Conservation (phyloP, 306 rosid species). For the Lathyrus aphaca region DNA sequence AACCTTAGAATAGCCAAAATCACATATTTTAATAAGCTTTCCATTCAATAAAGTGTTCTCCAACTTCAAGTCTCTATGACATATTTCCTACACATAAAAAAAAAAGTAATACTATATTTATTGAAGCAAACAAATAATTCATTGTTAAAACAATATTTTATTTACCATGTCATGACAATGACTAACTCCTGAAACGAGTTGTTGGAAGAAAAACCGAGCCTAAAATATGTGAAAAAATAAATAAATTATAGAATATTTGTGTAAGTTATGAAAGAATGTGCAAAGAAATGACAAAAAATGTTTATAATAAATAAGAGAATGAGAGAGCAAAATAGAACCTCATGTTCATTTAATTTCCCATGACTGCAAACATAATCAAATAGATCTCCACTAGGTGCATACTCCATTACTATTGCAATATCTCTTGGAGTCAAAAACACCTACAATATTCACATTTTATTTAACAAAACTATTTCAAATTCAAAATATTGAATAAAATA, state of each 20-base stretch:
- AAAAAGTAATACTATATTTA: constrained; percentile 17
- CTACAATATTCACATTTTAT: constrained; percentile 49
- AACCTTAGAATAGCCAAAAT: constrained; percentile 82
- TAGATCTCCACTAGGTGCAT: constrained; percentile 72
- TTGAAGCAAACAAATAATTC: not conserved
- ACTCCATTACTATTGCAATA: constrained; percentile 73
- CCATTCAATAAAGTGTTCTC: constrained; percentile 71
- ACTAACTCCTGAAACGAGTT: constrained; percentile 67
- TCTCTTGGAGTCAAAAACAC: constrained; percentile 69
- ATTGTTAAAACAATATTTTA: not conserved
- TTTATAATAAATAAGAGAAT: not conserved
- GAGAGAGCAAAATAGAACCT: constrained; percentile 32
- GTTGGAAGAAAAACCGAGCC: constrained; percentile 78
- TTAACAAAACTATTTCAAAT: too few relatives aligned
- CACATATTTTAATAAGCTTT: constrained; percentile 69
- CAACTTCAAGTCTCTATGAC: constrained; percentile 75
- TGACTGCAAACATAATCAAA: constrained; percentile 55
- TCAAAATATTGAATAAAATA: too few relatives aligned
- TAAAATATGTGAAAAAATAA: constrained; percentile 39
- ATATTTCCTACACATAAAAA: constrained; percentile 55
- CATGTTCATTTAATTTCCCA: constrained; percentile 56
- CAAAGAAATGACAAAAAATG: not conserved
- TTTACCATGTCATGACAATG: constrained; percentile 64
- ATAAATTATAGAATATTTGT: not conserved
- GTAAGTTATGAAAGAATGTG: not conserved